These are phyloP conservation scores for Chenopodium album DNA, from an alignment of 148 eudicot genomes.

Conservation along the genomic window DNA sequence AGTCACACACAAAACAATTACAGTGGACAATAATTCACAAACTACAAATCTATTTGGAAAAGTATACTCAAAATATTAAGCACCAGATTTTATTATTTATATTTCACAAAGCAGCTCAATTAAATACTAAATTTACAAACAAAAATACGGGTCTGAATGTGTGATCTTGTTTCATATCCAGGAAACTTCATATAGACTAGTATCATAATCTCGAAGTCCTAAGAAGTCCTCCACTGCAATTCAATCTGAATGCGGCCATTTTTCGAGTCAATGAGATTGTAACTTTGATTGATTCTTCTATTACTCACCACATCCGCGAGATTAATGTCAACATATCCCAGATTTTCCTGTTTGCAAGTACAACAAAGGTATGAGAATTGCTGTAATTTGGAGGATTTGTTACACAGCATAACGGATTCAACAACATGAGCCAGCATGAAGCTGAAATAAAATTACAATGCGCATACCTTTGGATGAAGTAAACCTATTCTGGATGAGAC, in stretches of 20 bases:
- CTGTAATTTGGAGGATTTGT: not conserved
- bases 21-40: not conserved
- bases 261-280: conserved; percentile 69
- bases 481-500: conserved; percentile 45
- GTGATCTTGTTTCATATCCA: conserved; percentile 7
- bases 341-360: conserved; percentile 49
- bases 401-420: not conserved
- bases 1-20: not conserved
- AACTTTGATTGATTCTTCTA: conserved; percentile 66
- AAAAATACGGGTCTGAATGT: conserved; percentile 2
- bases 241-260: conserved; percentile 71
- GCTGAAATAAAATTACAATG: not conserved
- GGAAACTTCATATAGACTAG: not conserved
- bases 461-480: conserved; percentile 62
- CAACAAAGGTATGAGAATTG: not conserved
- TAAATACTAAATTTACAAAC: not conserved
- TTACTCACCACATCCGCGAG: conserved; percentile 59
- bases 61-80: not conserved
- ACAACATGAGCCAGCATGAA: not conserved
- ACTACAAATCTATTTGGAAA: not conserved
- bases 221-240: conserved; percentile 65
- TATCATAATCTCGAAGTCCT: not conserved
- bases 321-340: conserved; percentile 65
- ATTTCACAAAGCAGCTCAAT: not conserved
- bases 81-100: conserved; percentile 3